phyloP scores from a whole-genome alignment of 2,329 filamentous ascomycete species.

The Botryotinia calthae region DNA sequence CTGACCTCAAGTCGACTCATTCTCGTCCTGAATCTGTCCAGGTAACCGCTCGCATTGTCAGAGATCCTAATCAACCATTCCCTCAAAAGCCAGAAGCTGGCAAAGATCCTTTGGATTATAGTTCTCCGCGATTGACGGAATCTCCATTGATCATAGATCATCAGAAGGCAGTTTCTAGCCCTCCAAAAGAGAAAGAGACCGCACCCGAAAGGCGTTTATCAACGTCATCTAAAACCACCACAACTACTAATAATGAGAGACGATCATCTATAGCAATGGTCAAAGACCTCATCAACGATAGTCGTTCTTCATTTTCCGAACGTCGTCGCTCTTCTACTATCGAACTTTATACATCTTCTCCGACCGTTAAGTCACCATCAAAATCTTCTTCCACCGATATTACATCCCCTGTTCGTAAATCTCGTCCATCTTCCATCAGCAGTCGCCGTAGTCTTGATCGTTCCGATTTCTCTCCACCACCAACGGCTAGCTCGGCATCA shows the following conservation, averaged over 20 bases:
- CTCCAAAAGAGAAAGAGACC: conserved; percentile 41
- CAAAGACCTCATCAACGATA: conserved; percentile 54
- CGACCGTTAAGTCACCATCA: conserved; percentile 47
- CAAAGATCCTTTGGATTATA: conserved; percentile 44
- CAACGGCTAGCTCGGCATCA: conserved; percentile 42
- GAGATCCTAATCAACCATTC: conserved; percentile 54
- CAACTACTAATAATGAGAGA: conserved; percentile 40
- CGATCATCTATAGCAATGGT: conserved; percentile 60
- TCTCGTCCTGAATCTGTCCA: conserved; percentile 74
- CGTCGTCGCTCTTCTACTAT: conserved; percentile 45
- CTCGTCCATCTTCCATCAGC: conserved; percentile 63
- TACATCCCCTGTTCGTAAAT: conserved; percentile 47
- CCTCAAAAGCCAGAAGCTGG: conserved; percentile 44
- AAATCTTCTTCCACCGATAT: conserved; percentile 42
- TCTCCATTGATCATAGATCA: conserved; percentile 60
- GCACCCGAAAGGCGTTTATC: conserved; percentile 41
- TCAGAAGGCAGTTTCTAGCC: conserved; percentile 41
- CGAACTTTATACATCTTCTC: conserved; percentile 42
- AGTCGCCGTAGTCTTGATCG: conserved; percentile 45
- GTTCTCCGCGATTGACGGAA: conserved; percentile 53
- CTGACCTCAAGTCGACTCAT: conserved; percentile 38
- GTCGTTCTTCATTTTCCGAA: conserved; percentile 51
- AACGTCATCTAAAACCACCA: conserved; percentile 30
- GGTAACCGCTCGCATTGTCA: conserved; percentile 79
- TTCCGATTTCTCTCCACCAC: conserved; percentile 40